Base-by-base conservation (phyloP, 2,329 filamentous ascomycete genomes). In the Eutypa lata region DNA sequence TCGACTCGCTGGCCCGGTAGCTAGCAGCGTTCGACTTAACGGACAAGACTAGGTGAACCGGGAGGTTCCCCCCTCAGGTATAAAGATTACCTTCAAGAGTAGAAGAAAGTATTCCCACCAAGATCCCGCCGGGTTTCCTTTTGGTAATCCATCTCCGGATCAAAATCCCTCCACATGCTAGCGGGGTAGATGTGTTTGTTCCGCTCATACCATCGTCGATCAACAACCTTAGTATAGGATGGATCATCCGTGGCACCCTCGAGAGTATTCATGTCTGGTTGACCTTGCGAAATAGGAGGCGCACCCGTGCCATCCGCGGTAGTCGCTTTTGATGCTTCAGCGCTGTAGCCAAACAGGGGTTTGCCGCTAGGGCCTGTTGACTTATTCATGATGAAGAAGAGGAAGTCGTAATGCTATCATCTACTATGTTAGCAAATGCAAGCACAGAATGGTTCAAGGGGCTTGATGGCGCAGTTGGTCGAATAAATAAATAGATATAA, bases 111-210 rank as follows among this genome's bases (percentile, higher is more conserved):
- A 71, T 99, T 99, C 13, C 94, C 94, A 51, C 91, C 87, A 13
- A 82, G 82, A 73, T 99, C 94, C 65, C 91, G 89, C 62, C 90
- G 83, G 38, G 92, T 82, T 61, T 90, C 84, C 58, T 78, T 81
- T 65, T 84, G 81, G 73, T 96, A 96, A 64, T 97, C 89, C 71
- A 89, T 90, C 56, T 90, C 90, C 0, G 91, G 88, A 60, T 96
- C 92, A 69, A 96, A 99, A 57, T 96, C 89, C 63, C 92, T 90
- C 94, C 94, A 99, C 46, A 93, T 82, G 68, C 90, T 97, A 19
- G 93, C 93, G 0, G 94, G 94, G 69, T 93, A 99, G 53, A 99
- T 97, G 71, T 99, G 94, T 73, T 97, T 99, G 70, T 97, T 97
- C 65, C 87, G 84, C 76, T 97, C 91, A 69, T 97, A 99, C 94